Base-by-base conservation (phyloP, 2,329 filamentous ascomycete species). In the Aureobasidium uvarum region DNA sequence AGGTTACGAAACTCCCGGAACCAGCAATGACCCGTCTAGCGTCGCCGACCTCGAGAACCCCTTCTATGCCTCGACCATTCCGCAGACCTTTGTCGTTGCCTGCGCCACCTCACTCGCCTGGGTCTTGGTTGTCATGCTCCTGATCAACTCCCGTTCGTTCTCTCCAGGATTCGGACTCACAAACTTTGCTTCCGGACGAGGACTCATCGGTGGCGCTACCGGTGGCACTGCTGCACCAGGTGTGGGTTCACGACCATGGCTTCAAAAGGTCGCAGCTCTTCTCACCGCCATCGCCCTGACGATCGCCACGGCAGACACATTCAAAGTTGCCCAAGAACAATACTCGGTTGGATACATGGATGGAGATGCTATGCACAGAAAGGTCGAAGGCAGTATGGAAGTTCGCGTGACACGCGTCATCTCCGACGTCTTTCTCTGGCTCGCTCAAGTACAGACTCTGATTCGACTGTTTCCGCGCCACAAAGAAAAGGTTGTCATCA, bases 401-500 rank as follows among this genome's bases (percentile, higher is more conserved):
- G 88, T 99, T 69, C 92, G 95, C 70, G 86, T 96, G 67, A 94
- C 96, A 67, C 89, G 93, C 69, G 86, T 98, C 70, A 92, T 99
- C 69, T 98, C 94, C 20, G 92, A 96, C 77, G 93, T 95, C 0
- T 98, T 98, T 76, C 83, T 99, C 36, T 98, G 95, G 94, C 86
- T 99, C 45, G 95, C 95, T 1, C 95, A 99, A 77, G 94, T 96
- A 1, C 95, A 99, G 79, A 99, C 95, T 0, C 79, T 99, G 66
- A 98, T 98, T 71, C 89, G 95, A 62, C 83, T 99, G 1, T 99
- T 99, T 71, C 95, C 95, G 8, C 91, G 95, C 39, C 94, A 98
- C 74, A 91, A 96, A 73, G 95, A 99, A 78, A 98, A 98, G 79
- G 88, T 98, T 62, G 91, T 98, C 70, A 99, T 99, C 79, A 98